Evolutionary conservation across 768 basidiomycete species (phyloP), one percentile per base, ranked within the genome.

Genomic region (Trametes cubensis): DNA sequence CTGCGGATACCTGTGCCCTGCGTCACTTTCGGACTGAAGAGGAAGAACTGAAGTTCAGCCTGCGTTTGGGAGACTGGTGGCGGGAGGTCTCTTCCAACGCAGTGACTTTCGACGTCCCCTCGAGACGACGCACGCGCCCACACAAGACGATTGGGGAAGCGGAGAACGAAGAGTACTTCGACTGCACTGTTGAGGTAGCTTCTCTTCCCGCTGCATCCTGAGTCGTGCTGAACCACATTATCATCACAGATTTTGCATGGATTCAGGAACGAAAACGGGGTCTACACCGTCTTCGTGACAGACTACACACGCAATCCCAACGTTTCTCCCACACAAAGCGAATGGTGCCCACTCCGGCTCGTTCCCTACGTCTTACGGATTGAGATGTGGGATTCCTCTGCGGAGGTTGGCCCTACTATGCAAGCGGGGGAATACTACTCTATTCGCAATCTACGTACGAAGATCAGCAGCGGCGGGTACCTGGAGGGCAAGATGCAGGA

Each of bases 301-400:
- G 88, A 90, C 66, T 89, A 87, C 67, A 86, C 87, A 6, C 65
- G 62, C 44, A 84, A 83, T 56, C 50, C 73, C 5, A 61, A 65
- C 7, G 66, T 78, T 45, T 58, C 58, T 4, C 67, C 75, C 17
- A 63, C 77, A n/a, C 73, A 77, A 55, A 74, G 76, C 7, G 55
- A 72, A 46, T 85, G 81, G 81, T 86, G 83, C 69, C 77, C 81
- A 13, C 68, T 75, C 6, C 74, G 72, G 25, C 72, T 89, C 38
- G 73, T 72, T 3, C 74, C 80, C 15, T 71, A 68, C 25, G 77
- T 85, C 18, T 67, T 89, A n/a, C 81, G 76, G 50, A 77, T 88
- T 30, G 81, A 82, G 64, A 81, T 85, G 74, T 89, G 85, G 85
- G 83, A 85, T 63, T 68, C 45, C 1, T 85, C 88, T 14, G 74